Evolutionary conservation across 257 asterid species (phyloP).

Genomic region (Nicotiana paniculata): DNA sequence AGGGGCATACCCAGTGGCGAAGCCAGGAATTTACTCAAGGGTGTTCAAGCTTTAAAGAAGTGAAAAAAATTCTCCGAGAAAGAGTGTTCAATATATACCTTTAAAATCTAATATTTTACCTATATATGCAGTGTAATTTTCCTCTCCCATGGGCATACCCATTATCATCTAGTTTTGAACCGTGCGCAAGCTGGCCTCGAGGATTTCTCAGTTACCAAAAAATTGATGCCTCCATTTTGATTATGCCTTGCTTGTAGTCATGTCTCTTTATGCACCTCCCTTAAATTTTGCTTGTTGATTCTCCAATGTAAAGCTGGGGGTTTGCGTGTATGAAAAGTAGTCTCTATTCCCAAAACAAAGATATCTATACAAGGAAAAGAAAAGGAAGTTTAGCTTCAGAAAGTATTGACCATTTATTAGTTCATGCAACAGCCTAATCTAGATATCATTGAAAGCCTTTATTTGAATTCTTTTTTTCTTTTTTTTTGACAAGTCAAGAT

Average conservation of each 20-base stretch:
- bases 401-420: not conserved
- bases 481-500: no score
- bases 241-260: not conserved
- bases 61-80: no score
- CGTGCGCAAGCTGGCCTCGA: not conserved
- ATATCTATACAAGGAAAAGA: not conserved
- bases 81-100: no score
- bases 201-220: not conserved
- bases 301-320: not conserved
- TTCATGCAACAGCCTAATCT: not conserved
- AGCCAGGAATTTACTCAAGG: no score
- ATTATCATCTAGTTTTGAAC: not conserved
- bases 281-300: not conserved
- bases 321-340: not conserved
- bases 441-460: not conserved
- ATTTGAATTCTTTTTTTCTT: not conserved
- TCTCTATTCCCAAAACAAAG: not conserved
- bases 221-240: not conserved
- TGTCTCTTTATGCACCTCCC: not conserved
- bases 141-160: no score
- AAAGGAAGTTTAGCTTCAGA: not conserved
- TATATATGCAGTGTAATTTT: no score
- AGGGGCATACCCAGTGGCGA: not conserved
- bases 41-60: no score
- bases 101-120: no score